phyloP scores from a whole-genome alignment of 106 monocot genomes.

The Vanilla planifolia region DNA sequence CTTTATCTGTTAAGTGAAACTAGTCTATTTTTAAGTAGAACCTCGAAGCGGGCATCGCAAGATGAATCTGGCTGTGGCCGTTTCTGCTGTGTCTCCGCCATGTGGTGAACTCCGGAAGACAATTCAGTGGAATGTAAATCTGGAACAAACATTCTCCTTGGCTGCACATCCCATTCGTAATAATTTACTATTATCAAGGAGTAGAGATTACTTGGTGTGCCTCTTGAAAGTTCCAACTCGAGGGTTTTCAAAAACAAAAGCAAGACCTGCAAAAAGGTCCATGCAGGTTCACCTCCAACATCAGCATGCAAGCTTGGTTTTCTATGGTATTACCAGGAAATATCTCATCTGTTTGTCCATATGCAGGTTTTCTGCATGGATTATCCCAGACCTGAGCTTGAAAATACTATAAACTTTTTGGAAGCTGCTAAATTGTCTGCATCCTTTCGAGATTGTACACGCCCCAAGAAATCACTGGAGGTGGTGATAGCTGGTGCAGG shows the following conservation, averaged over 20 bases:
- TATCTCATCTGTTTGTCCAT: neutral
- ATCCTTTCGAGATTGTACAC: slow-evolving; percentile 40
- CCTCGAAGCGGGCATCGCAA: neutral
- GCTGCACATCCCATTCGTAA: slow-evolving; percentile 7
- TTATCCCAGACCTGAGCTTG: slow-evolving; percentile 80
- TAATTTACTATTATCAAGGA: slow-evolving; percentile 18
- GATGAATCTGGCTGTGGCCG: slow-evolving; percentile 25
- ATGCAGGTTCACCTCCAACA: slow-evolving; percentile 28
- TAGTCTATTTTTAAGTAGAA: no score
- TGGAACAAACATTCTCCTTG: slow-evolving; percentile 10
- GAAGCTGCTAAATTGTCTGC: slow-evolving; percentile 81
- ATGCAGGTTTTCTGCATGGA: slow-evolving; percentile 25
- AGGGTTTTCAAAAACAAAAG: neutral
- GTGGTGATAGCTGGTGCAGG: slow-evolving; percentile 96
- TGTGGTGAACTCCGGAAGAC: slow-evolving; percentile 14
- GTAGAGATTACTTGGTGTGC: slow-evolving; percentile 27
- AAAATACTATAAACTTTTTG: slow-evolving; percentile 68
- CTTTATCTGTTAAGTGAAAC: no score
- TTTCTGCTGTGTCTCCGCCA: slow-evolving; percentile 32
- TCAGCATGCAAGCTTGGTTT: neutral
- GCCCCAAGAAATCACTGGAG: slow-evolving; percentile 56
- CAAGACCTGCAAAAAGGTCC: slow-evolving; percentile 6
- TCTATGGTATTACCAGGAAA: neutral
- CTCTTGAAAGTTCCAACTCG: slow-evolving; percentile 14
- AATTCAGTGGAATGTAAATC: slow-evolving; percentile 5